A percentile compares a stretch with the other conserved stretches of the same genome.
Evolutionary conservation across 2,329 filamentous ascomycete genomes (phyloP).

Genomic region (Fusarium phyllophilum): DNA sequence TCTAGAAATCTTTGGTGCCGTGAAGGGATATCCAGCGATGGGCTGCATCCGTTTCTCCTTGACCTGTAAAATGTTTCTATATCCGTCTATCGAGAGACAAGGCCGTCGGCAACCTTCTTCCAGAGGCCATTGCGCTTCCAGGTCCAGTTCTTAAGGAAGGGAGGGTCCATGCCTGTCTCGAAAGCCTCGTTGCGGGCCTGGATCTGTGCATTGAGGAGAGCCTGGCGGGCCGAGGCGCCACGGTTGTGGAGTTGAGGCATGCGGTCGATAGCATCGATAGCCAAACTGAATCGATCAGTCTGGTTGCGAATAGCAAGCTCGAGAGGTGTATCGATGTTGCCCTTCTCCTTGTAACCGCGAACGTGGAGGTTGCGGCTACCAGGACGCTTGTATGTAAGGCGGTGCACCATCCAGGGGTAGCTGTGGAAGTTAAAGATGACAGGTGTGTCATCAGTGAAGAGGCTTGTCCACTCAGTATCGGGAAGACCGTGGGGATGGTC

Average conservation of each 20-base stretch:
- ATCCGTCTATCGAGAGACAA: conserved; percentile 38
- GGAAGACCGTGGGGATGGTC: conserved; percentile 80
- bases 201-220: conserved; percentile 72
- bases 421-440: conserved; percentile 88
- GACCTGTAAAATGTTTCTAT: conserved; percentile 1
- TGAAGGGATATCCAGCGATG: conserved; percentile 3
- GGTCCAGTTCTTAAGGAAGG: conserved; percentile 71
- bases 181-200: conserved; percentile 71
- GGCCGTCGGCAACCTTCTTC: conserved; percentile 46
- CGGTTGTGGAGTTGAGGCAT: conserved; percentile 71
- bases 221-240: conserved; percentile 70
- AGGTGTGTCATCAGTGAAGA: conserved; percentile 78
- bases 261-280: conserved; percentile 79
- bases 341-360: conserved; percentile 84
- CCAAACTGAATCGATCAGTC: conserved; percentile 80
- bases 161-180: conserved; percentile 76
- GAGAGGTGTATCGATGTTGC: conserved; percentile 84
- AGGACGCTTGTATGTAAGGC: conserved; percentile 78
- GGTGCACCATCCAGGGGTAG: conserved; percentile 83
- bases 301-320: conserved; percentile 82
- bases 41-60: neutral
- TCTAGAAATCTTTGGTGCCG: conserved; percentile 15
- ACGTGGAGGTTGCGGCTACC: conserved; percentile 76
- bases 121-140: conserved; percentile 65
- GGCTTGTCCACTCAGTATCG: conserved; percentile 71